Evolutionary conservation across 805 yeast species (phyloP).

Genomic region (Metschnikowia chrysomelidarum): DNA sequence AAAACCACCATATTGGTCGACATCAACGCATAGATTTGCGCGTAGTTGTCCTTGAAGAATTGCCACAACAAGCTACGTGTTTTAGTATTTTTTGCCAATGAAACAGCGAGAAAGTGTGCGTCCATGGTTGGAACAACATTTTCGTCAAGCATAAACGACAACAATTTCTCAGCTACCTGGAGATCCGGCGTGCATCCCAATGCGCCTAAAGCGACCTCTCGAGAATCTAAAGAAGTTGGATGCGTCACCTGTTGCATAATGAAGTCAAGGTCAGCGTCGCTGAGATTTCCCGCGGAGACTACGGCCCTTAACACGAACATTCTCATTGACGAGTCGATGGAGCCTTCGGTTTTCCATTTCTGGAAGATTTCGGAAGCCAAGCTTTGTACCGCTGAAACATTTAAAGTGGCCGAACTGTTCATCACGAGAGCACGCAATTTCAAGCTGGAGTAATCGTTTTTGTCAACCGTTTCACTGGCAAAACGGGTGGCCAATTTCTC

Average conservation of each 20-base stretch:
- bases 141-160: slow-evolving; percentile 41
- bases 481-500: slow-evolving; percentile 27
- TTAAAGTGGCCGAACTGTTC: slow-evolving; percentile 37
- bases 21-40: slow-evolving; percentile 41
- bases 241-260: slow-evolving; percentile 46
- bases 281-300: slow-evolving; percentile 33
- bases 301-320: slow-evolving; percentile 44
- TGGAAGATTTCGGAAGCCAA: slow-evolving; percentile 33
- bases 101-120: slow-evolving; percentile 47
- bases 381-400: slow-evolving; percentile 36
- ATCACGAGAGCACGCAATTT: slow-evolving; percentile 41
- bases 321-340: slow-evolving; percentile 45
- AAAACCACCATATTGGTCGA: slow-evolving; percentile 50
- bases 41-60: slow-evolving; percentile 49
- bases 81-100: slow-evolving; percentile 46
- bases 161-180: slow-evolving; percentile 33
- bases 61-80: slow-evolving; percentile 48
- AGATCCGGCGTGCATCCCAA: slow-evolving; percentile 46
- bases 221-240: slow-evolving; percentile 55
- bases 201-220: slow-evolving; percentile 57
- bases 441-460: slow-evolving; percentile 27
- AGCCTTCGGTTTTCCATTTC: slow-evolving; percentile 21
- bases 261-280: slow-evolving; percentile 33
- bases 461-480: slow-evolving; percentile 16
- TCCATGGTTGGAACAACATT: slow-evolving; percentile 57